phyloP scores from a whole-genome alignment of 306 rosid species.

The Cucurbita ficifolia region DNA sequence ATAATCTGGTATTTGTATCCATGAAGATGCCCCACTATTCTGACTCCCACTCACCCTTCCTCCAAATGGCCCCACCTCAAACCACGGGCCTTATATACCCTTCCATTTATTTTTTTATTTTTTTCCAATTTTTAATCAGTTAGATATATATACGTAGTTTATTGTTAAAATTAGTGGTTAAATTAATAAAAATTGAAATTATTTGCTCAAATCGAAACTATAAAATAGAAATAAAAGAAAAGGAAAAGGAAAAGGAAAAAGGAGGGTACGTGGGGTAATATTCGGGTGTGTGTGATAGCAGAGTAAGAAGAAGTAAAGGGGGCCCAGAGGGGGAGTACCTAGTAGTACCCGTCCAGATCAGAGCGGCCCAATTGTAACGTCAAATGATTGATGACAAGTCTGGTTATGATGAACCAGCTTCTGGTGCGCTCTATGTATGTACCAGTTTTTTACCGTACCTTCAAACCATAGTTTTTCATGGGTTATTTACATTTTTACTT shows the following conservation, averaged over 20 bases:
- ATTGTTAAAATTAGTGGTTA: no score
- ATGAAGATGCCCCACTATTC: slow-evolving; percentile 7
- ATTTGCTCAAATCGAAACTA: no score
- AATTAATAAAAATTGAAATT: no score
- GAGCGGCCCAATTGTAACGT: background rate
- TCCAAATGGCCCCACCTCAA: background rate
- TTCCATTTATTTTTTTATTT: background rate
- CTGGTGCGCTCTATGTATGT: no score
- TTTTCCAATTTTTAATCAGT: background rate
- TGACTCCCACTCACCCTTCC: background rate
- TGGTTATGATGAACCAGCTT: background rate
- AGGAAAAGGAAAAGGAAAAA: no score
- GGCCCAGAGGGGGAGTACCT: background rate
- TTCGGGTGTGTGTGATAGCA: background rate
- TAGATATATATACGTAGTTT: no score
- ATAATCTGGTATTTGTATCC: background rate
- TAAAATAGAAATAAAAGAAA: no score
- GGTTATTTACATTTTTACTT: no score
- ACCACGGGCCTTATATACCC: slow-evolving; percentile 6
- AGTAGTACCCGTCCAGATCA: background rate
- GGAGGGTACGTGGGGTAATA: background rate
- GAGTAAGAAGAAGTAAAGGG: background rate
- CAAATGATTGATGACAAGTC: background rate
- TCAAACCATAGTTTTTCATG: no score
- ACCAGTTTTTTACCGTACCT: no score